Base-by-base conservation (phyloP, 192 early-diverging fungal genomes). In the Podila epigama region DNA sequence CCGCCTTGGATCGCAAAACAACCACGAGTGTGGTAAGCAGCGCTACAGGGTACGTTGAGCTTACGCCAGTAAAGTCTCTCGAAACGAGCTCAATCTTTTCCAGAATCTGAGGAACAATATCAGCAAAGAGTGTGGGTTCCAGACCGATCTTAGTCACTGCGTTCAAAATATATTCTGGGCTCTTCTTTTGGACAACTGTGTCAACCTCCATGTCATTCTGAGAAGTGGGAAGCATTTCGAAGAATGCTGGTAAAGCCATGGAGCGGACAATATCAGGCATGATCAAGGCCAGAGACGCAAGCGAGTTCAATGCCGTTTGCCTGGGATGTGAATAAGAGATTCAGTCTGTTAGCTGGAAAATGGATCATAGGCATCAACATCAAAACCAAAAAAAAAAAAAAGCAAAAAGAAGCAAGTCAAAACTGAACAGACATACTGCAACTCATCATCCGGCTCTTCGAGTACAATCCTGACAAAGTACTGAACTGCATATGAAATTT, bases 401-500 rank as follows among this genome's bases (percentile, higher is more conserved):
- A n/a, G n/a, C n/a, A n/a, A n/a, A n/a, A n/a, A n/a, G n/a, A n/a
- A n/a, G n/a, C n/a, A n/a, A n/a, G n/a, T n/a, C n/a, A n/a, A n/a
- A n/a, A n/a, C n/a, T n/a, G n/a, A n/a, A n/a, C n/a, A n/a, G n/a
- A 68, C 71, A 29, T 78, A 81, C 81, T 78, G 60, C 27, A 88
- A 65, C 52, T 86, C 87, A n/a, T 48, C 52, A 35, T 89, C 87
- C 4, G 52, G 50, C 29, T 87, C 85, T 27, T 84, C 63, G 12
- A 87, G 60, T 11, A 89, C 48, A 9, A 86, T 83, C 29, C 72
- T 67, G 31, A 85, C 84, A 56, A 86, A 81, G 25, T 82, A 83
- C 53, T 85, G 85, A 1, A 89, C 71, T 15, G 77, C 80, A 51
- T 84, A 58, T 3, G 79, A 84, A 18, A 87, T 79, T 69, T 93